A percentile compares a stretch with the other conserved stretches of the same genome.
phyloP scores from a whole-genome alignment of 495 filamentous ascomycete species.

The Hypomontagnella monticulosa region DNA sequence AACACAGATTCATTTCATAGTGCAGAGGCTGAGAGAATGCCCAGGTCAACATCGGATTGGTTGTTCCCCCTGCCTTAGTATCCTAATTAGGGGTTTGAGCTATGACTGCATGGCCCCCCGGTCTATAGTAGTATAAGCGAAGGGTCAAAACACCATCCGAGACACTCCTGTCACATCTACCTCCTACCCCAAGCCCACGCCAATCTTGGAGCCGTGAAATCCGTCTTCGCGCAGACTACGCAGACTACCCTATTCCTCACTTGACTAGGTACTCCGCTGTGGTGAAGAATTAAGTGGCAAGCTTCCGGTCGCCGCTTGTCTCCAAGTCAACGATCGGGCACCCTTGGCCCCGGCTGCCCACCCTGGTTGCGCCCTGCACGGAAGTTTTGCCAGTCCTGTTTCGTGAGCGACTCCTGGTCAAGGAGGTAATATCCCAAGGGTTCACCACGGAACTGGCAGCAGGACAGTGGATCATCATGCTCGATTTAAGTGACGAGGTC shows the following conservation, averaged over 20 bases:
- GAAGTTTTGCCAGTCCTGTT: conserved; percentile 54
- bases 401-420: conserved; percentile 57
- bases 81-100: conserved; percentile 33
- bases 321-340: conserved; percentile 24
- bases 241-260: conserved; percentile 26
- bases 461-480: conserved; percentile 57
- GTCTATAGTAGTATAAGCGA: conserved; percentile 42
- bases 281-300: conserved; percentile 36
- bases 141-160: conserved; percentile 56
- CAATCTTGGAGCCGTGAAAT: conserved; percentile 31
- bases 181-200: conserved; percentile 49
- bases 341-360: conserved; percentile 22
- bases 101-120: conserved; percentile 37
- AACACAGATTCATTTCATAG: not conserved
- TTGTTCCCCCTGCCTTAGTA: conserved; percentile 1
- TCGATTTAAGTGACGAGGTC: conserved; percentile 59
- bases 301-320: conserved; percentile 30
- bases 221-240: conserved; percentile 22
- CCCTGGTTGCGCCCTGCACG: conserved; percentile 43
- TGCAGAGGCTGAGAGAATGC: conserved; percentile 5
- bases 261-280: conserved; percentile 17
- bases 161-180: conserved; percentile 58
- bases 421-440: conserved; percentile 41
- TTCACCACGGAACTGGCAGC: conserved; percentile 31
- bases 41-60: conserved; percentile 8